A percentile compares a stretch with the other conserved stretches of the same genome.
These are phyloP conservation scores for Spiraea crenata DNA, from an alignment of 331 rosid species.

Conservation along the genomic window DNA sequence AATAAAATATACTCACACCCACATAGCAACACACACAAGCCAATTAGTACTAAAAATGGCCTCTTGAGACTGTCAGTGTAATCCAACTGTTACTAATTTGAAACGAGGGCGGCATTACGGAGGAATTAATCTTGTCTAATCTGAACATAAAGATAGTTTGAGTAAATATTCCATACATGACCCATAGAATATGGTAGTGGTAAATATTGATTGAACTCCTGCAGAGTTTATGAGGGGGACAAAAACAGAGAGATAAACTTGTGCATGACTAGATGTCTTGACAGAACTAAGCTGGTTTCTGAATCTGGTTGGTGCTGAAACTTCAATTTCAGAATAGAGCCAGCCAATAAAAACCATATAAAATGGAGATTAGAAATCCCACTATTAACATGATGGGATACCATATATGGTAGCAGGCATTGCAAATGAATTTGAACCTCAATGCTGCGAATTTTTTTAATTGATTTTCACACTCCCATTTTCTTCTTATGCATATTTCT, in stretches of 20 bases:
- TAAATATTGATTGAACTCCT: neutral
- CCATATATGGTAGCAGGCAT: neutral
- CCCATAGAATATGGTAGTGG: neutral
- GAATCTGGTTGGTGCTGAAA: neutral
- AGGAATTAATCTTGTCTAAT: too few relatives aligned
- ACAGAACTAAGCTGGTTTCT: neutral
- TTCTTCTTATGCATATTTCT: too few relatives aligned
- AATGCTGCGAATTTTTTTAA: conserved; percentile 15
- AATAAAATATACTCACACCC: conserved; percentile 1
- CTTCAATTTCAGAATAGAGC: conserved; percentile 1
- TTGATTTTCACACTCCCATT: conserved; percentile 6
- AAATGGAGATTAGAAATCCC: neutral
- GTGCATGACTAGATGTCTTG: neutral
- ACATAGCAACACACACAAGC: neutral
- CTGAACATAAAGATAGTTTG: too few relatives aligned
- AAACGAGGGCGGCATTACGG: too few relatives aligned
- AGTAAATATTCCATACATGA: neutral
- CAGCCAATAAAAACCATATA: conserved; percentile 7
- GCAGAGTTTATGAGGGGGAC: neutral
- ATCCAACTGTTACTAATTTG: neutral
- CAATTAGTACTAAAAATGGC: neutral
- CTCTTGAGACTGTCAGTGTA: neutral
- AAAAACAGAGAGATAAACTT: conserved; percentile 6
- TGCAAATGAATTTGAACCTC: neutral
- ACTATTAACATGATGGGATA: neutral